These are phyloP conservation scores for Syzygium jambos DNA, from an alignment of 345 rosid genomes.

Conservation along the genomic window DNA sequence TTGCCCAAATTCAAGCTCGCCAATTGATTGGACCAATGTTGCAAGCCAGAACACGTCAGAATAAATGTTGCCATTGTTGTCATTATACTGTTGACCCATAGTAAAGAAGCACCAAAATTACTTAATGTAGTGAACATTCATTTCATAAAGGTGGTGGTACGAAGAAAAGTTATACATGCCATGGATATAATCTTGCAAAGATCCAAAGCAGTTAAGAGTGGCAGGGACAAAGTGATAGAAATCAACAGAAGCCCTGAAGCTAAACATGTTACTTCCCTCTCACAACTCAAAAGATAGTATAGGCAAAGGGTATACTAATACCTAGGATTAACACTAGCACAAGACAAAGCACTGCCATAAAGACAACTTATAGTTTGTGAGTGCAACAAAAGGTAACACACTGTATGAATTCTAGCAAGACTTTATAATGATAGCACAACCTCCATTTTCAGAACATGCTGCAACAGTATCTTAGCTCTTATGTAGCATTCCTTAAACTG, in stretches of 20 bases:
- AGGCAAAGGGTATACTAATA: neutral
- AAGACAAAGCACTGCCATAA: neutral
- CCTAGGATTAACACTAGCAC: neutral
- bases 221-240: neutral
- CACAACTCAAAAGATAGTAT: neutral
- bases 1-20: slow-evolving; percentile 86
- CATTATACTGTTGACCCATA: slow-evolving; percentile 59
- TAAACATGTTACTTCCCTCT: neutral
- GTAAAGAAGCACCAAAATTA: neutral
- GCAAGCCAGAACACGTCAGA: slow-evolving; percentile 98
- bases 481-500: neutral
- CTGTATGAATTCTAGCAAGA: neutral
- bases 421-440: neutral
- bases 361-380: neutral
- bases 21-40: slow-evolving; percentile 79
- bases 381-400: neutral
- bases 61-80: slow-evolving; percentile 84
- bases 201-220: neutral
- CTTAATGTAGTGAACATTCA: neutral
- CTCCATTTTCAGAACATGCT: neutral
- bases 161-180: neutral
- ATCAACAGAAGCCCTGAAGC: neutral
- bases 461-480: neutral
- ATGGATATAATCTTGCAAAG: neutral
- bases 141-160: neutral